These are phyloP conservation scores for Trichoderma guizhouense DNA, from an alignment of 2,329 filamentous ascomycete genomes.

Conservation along the genomic window DNA sequence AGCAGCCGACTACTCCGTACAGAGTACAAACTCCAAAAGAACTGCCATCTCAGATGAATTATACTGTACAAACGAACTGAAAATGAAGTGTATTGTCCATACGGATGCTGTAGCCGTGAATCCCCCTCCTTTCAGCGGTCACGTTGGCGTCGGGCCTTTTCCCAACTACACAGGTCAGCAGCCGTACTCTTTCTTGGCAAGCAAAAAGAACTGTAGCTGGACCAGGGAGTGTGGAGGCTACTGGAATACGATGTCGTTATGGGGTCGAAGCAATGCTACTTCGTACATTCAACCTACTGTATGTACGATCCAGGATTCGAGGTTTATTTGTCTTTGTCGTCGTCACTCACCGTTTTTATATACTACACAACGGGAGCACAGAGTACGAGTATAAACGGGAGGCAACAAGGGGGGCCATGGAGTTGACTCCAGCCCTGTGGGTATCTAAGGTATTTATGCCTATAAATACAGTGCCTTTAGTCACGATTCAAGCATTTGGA, in stretches of 20 bases:
- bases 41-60: neutral
- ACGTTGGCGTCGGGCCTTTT: neutral
- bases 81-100: neutral
- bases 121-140: neutral
- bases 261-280: neutral
- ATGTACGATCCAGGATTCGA: neutral
- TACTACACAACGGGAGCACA: neutral
- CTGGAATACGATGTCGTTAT: neutral
- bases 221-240: neutral
- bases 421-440: neutral
- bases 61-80: neutral
- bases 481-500: neutral
- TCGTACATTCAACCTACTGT: neutral
- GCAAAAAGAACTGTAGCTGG: neutral
- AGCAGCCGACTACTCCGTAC: neutral
- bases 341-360: neutral
- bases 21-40: neutral
- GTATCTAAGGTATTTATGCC: neutral
- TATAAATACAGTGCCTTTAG: neutral
- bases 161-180: neutral
- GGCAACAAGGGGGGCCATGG: neutral
- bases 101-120: neutral
- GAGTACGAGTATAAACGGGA: neutral
- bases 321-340: neutral
- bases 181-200: neutral